These are phyloP conservation scores for Fusarium coicis DNA, from an alignment of 2,329 filamentous ascomycete species.

Conservation along the genomic window DNA sequence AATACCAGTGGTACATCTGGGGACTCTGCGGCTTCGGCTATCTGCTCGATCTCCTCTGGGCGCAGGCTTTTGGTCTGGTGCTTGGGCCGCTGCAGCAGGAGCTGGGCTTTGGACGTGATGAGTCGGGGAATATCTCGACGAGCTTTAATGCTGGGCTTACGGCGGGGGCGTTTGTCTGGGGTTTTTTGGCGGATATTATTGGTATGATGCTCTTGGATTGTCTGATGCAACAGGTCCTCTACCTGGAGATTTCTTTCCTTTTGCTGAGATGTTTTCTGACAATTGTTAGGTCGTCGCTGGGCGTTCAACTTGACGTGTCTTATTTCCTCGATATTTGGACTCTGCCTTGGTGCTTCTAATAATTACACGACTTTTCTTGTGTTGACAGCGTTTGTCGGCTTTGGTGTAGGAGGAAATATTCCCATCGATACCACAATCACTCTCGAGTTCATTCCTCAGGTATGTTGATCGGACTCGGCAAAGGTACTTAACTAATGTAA, in stretches of 20 bases:
- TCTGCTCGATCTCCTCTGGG: conserved; percentile 66
- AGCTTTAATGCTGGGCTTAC: conserved; percentile 66
- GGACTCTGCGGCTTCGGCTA: conserved; percentile 65
- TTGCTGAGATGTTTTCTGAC: not conserved
- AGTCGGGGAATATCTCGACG: conserved; percentile 60
- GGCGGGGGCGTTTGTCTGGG: conserved; percentile 66
- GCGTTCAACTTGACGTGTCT: conserved; percentile 69
- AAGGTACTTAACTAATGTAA: rapidly evolving
- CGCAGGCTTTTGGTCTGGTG: conserved; percentile 67
- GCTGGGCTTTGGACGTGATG: conserved; percentile 58
- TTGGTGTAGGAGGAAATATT: conserved; percentile 64
- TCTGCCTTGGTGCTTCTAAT: conserved; percentile 61
- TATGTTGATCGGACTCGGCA: rapidly evolving
- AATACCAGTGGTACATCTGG: conserved; percentile 65
- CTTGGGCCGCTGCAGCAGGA: conserved; percentile 66
- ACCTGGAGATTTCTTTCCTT: not conserved
- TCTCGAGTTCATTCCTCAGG: conserved; percentile 65
- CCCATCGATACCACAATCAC: conserved; percentile 67
- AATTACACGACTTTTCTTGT: conserved; percentile 63
- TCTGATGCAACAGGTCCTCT: not conserved
- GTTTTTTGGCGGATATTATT: conserved; percentile 63
- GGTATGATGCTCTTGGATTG: conserved; percentile 36
- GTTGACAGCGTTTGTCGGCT: conserved; percentile 64
- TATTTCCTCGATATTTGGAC: conserved; percentile 63
- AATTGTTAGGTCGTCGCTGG: conserved; percentile 56